A percentile compares a stretch with the other conserved stretches of the same genome.
phyloP scores from a whole-genome alignment of 2,329 filamentous ascomycete genomes.

The Colletotrichum sp. region DNA sequence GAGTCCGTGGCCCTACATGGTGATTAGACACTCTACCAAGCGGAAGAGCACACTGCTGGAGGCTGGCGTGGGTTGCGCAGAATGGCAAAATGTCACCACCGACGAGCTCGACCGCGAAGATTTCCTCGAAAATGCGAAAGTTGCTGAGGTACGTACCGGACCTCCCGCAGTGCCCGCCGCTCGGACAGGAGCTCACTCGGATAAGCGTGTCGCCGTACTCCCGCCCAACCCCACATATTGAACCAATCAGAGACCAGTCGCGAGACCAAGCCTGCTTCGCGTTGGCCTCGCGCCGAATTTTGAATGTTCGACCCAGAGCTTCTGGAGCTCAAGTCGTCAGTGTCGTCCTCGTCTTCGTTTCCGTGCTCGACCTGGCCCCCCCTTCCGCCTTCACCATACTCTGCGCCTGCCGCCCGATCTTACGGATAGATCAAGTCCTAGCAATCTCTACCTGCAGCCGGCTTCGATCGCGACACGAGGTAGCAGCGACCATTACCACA shows the following conservation, averaged over 20 bases:
- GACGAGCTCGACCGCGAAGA: background rate
- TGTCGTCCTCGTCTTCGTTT: background rate
- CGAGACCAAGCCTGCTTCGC: slow-evolving; percentile 11
- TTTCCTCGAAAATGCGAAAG: background rate
- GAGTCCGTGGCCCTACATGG: background rate
- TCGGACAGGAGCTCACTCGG: background rate
- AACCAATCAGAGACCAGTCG: slow-evolving; percentile 21
- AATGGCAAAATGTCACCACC: background rate
- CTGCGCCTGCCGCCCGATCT: background rate
- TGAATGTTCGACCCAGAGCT: slow-evolving; percentile 13
- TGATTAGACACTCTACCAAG: background rate
- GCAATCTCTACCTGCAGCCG: background rate
- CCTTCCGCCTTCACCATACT: background rate
- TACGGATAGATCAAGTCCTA: background rate
- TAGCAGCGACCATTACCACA: background rate
- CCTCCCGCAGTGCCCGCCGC: background rate
- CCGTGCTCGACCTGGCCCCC: background rate
- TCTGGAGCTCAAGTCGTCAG: background rate
- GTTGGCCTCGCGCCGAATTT: slow-evolving; percentile 22
- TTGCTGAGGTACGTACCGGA: background rate
- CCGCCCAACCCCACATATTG: background rate
- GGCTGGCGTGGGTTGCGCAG: background rate
- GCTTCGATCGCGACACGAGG: background rate
- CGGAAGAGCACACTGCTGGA: background rate
- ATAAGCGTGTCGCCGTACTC: slow-evolving; percentile 7